Evolutionary conservation across 2,329 filamentous ascomycete genomes (phyloP).

Genomic region (Cladosporium cucumerinum): DNA sequence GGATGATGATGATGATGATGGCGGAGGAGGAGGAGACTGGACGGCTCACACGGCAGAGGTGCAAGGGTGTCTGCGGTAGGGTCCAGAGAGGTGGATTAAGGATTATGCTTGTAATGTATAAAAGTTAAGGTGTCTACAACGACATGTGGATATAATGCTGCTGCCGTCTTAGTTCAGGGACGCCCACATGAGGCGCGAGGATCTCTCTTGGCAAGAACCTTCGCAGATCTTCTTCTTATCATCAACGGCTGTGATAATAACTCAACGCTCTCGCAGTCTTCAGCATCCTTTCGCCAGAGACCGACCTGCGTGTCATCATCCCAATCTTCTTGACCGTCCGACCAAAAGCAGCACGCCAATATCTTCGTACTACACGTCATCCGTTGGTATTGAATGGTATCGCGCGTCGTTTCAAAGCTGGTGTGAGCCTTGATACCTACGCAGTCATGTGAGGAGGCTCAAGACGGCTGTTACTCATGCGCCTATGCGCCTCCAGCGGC

Average conservation of each 20-base stretch:
- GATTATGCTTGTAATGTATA: not conserved
- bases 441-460: not conserved
- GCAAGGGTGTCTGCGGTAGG: not conserved
- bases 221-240: conserved; percentile 8
- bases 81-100: not conserved
- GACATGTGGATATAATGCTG: not conserved
- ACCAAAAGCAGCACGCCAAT: too few species aligned
- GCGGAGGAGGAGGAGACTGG: not conserved
- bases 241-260: not conserved
- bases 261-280: not conserved
- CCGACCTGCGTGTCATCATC: too few species aligned
- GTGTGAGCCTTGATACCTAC: not conserved
- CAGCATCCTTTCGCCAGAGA: not conserved
- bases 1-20: not conserved
- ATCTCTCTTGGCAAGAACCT: not conserved
- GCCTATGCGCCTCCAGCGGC: conserved; percentile 9
- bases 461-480: conserved; percentile 1
- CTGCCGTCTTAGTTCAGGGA: not conserved
- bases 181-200: not conserved
- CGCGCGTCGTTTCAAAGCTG: not conserved
- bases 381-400: not conserved
- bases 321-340: too few species aligned
- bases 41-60: not conserved
- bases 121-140: not conserved
- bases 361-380: not conserved